A percentile compares a stretch with the other conserved stretches of the same genome.
phyloP scores from a whole-genome alignment of 768 basidiomycete genomes.

The Naematelia aurantialba region DNA sequence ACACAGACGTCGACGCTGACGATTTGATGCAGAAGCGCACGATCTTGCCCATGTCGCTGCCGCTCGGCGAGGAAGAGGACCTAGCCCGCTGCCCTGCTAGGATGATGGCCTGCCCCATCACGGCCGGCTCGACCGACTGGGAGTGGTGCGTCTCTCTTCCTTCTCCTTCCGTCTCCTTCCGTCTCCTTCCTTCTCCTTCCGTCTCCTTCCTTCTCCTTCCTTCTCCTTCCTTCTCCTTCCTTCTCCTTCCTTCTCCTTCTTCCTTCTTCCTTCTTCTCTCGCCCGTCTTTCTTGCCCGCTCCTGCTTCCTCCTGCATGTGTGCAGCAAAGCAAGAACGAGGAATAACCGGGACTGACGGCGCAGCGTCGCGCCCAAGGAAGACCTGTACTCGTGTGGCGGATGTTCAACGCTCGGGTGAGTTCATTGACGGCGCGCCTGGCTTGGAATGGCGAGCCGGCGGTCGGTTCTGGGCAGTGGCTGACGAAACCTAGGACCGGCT shows the following conservation, averaged over 20 bases:
- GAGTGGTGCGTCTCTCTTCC: constrained; percentile 19
- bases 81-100: constrained; percentile 17
- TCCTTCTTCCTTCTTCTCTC: too few species aligned
- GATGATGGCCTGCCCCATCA: constrained; percentile 22
- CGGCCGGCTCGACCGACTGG: constrained; percentile 10
- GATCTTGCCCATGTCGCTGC: not conserved
- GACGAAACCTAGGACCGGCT: not conserved
- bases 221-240: too few species aligned
- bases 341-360: constrained; percentile 1
- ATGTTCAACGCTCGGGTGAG: constrained; percentile 24
- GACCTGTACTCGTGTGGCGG: constrained; percentile 33
- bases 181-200: too few species aligned
- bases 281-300: too few species aligned
- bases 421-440: not conserved
- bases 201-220: too few species aligned
- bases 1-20: not conserved
- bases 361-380: constrained; percentile 18
- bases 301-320: too few species aligned
- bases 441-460: not conserved
- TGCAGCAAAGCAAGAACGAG: too few species aligned
- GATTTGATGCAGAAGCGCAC: not conserved
- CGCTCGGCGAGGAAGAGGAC: not conserved
- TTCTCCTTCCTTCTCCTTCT: too few species aligned
- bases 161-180: too few species aligned
- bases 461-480: too few species aligned